Evolutionary conservation across 2,329 filamentous ascomycete genomes (phyloP).

Genomic region (Fusarium sp.): DNA sequence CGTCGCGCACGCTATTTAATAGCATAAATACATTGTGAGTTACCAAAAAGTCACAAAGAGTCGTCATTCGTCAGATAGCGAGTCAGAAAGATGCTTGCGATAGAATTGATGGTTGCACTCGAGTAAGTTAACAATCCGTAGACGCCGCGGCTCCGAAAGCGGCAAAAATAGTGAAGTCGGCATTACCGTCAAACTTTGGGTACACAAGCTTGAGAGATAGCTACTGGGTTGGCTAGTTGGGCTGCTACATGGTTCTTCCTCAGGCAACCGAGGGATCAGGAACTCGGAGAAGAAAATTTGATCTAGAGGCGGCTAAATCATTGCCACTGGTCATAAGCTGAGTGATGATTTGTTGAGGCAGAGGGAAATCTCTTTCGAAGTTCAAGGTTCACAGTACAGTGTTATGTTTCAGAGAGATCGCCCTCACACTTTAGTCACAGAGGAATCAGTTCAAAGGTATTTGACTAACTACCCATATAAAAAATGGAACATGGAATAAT

Average conservation of each 20-base stretch:
- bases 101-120: slow-evolving; percentile 21
- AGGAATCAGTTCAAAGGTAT: not conserved
- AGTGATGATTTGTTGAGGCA: slow-evolving; percentile 20
- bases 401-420: not conserved
- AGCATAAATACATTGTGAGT: not conserved
- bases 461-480: not conserved
- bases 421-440: slow-evolving; percentile 21
- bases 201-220: not conserved
- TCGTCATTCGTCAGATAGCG: slow-evolving; percentile 21
- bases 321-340: slow-evolving; percentile 30
- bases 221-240: slow-evolving; percentile 8
- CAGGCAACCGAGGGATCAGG: slow-evolving; percentile 12
- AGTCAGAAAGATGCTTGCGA: slow-evolving; percentile 24
- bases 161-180: slow-evolving; percentile 29
- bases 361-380: slow-evolving; percentile 18
- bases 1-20: too few species aligned
- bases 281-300: slow-evolving; percentile 22
- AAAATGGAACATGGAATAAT: not conserved
- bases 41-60: slow-evolving; percentile 11
- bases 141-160: slow-evolving; percentile 32
- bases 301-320: slow-evolving; percentile 31
- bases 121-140: slow-evolving; percentile 30
- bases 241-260: slow-evolving; percentile 10
- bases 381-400: slow-evolving; percentile 24
- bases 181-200: slow-evolving; percentile 31